Base-by-base conservation (phyloP, 1,284 basidiomycete genomes). In the Lentinula novae-zelandiae region DNA sequence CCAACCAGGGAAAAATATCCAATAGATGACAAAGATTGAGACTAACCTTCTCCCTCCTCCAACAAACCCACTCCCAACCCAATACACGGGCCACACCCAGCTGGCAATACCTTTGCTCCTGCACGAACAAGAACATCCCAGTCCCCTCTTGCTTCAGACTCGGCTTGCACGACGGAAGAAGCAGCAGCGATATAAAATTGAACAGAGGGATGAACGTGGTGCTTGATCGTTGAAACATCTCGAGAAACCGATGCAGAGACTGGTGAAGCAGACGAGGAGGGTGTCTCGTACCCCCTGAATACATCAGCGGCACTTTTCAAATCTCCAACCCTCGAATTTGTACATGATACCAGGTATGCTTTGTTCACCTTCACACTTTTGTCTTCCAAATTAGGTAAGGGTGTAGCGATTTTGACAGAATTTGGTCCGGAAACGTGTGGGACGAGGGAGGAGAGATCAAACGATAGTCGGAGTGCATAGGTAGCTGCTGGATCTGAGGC, bases 31-130 rank as follows among this genome's bases (percentile, higher is more conserved):
- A 31, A 9, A 44, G 15, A 7, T 15, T 17, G 7, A 4, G 1
- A 38, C 56, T 58, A 15, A 51, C 49, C 48, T 75, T 99, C 84
- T 3, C 96, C 96, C 69, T 98, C 96, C 72, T 98, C 89, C 27
- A 99, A 78, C 58, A 99, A 77, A 13, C 97, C 97, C 1, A 89
- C 89, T 3, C 96, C 96, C 5, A 99, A 82, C 22, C 97, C 97
- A 65, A 99, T 99, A 73, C 97, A 99, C 0, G 96, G 96, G 89
- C 96, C 97, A 71, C 97, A 99, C 1, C 96, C 97, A 0, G 96
- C 92, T 5, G 97, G 96, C 0, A 99, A 82, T 0, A 91, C 87
- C 74, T 93, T 95, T 6, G 96, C 96, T 3, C 97, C 96, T 0
- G 95, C 89, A 22, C 84, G 83, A 40, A 96, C 77, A 42, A 99